Conservation (phyloP, 2,329 filamentous ascomycete genomes). For the Botryotinia calthae region DNA sequence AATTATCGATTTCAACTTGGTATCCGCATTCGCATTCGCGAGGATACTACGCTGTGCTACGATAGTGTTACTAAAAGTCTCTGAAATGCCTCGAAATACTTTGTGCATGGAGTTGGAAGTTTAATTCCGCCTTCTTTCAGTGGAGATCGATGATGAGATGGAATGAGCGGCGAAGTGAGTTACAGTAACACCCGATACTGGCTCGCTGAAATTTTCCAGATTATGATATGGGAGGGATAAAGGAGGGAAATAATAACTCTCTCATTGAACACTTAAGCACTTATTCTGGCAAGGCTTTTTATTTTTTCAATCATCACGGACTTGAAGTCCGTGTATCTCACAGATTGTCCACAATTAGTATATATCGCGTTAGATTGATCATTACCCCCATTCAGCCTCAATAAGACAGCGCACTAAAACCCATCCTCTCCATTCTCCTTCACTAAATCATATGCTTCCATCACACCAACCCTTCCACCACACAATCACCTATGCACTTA, state of each 20-base stretch:
- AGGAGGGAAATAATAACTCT: neutral
- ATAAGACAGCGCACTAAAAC: neutral
- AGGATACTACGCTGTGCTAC: neutral
- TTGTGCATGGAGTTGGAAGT: neutral
- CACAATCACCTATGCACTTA: neutral
- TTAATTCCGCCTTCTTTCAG: constrained; percentile 2
- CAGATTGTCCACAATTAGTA: neutral
- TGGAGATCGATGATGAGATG: neutral
- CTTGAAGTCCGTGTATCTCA: neutral
- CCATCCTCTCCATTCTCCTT: neutral
- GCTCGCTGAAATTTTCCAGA: neutral
- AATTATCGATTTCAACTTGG: neutral
- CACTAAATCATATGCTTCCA: neutral
- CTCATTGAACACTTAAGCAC: neutral
- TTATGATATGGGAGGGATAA: neutral
- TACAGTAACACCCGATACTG: neutral
- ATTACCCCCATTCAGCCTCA: neutral
- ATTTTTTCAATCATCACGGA: neutral
- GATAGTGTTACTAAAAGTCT: neutral
- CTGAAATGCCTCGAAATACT: too few relatives aligned
- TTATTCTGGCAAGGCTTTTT: neutral
- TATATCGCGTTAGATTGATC: neutral
- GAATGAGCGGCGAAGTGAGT: neutral
- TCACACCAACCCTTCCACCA: neutral
- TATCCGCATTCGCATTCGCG: neutral